phyloP scores from a whole-genome alignment of 352 stramenopile species.

The Aphanomyces astaci region DNA sequence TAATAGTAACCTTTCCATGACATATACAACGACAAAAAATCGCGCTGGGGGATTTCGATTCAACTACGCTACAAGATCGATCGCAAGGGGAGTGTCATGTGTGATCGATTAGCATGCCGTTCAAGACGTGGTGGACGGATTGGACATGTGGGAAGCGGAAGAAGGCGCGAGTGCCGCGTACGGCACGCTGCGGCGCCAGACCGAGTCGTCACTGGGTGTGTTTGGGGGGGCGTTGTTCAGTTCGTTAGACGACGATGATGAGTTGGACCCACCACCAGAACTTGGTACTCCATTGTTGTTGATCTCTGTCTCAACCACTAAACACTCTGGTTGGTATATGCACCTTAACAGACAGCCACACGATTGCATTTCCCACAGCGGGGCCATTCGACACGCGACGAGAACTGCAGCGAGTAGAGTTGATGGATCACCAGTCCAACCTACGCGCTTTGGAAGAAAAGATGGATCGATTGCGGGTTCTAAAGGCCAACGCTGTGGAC shows the following conservation, averaged over 20 bases:
- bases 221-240: slow-evolving; percentile 64
- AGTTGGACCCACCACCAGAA: too few relatives aligned
- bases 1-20: too few relatives aligned
- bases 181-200: slow-evolving; percentile 28
- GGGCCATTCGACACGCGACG: slow-evolving; percentile 39
- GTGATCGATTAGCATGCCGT: slow-evolving; percentile 25
- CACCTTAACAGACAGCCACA: slow-evolving; percentile 40
- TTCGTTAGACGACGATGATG: slow-evolving; percentile 37
- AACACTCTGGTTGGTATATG: too few relatives aligned
- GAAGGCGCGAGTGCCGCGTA: slow-evolving; percentile 28
- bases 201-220: slow-evolving; percentile 40
- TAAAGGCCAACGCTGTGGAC: slow-evolving; percentile 32
- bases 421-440: slow-evolving; percentile 51
- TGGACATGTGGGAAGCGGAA: slow-evolving; percentile 29
- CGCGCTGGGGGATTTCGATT: too few relatives aligned
- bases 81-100: too few relatives aligned
- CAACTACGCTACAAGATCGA: too few relatives aligned
- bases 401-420: slow-evolving; percentile 38
- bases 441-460: slow-evolving; percentile 45
- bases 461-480: slow-evolving; percentile 36
- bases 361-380: slow-evolving; percentile 36
- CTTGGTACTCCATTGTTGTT: slow-evolving; percentile 38
- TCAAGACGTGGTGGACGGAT: slow-evolving; percentile 34
- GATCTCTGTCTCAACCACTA: slow-evolving; percentile 15
- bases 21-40: too few relatives aligned